These are phyloP conservation scores for Cenchrus fungigraminus DNA, from an alignment of 176 grass and related monocot species.

Conservation along the genomic window DNA sequence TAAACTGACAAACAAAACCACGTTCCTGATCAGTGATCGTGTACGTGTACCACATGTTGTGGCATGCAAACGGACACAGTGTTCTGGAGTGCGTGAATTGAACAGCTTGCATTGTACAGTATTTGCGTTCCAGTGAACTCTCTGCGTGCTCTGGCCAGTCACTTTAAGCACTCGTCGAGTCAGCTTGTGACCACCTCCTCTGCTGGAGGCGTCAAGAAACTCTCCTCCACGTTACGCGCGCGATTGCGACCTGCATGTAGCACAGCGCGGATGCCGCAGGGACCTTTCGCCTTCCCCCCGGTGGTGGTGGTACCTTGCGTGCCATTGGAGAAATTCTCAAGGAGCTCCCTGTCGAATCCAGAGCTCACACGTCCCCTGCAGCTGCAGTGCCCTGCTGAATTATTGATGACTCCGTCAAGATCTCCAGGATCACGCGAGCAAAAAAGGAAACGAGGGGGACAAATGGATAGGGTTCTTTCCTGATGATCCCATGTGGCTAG, in stretches of 20 bases:
- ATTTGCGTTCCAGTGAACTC: too few species aligned
- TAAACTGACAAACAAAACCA: too few species aligned
- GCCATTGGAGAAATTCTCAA: not conserved
- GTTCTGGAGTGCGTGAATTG: too few species aligned
- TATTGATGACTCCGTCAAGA: not conserved
- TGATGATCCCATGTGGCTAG: not conserved
- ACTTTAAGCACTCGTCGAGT: not conserved
- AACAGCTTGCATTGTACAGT: too few species aligned
- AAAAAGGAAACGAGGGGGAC: not conserved
- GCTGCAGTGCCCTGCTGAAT: too few species aligned
- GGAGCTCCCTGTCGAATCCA: not conserved
- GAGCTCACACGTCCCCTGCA: not conserved
- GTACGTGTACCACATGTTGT: too few species aligned
- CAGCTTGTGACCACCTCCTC: not conserved
- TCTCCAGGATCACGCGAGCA: not conserved
- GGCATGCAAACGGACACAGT: too few species aligned
- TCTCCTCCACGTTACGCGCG: not conserved
- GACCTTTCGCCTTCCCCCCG: not conserved
- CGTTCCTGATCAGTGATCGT: too few species aligned
- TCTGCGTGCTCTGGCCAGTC: too few species aligned
- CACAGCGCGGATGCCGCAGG: not conserved
- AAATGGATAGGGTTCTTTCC: not conserved
- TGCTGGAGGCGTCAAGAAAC: not conserved
- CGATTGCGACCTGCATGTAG: constrained; percentile 4
- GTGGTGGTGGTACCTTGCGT: not conserved